Percentiles rank a stretch among this genome's conserved stretches.
Evolutionary conservation across 352 stramenopile genomes (phyloP).

Genomic region (Peronospora belbahrii): DNA sequence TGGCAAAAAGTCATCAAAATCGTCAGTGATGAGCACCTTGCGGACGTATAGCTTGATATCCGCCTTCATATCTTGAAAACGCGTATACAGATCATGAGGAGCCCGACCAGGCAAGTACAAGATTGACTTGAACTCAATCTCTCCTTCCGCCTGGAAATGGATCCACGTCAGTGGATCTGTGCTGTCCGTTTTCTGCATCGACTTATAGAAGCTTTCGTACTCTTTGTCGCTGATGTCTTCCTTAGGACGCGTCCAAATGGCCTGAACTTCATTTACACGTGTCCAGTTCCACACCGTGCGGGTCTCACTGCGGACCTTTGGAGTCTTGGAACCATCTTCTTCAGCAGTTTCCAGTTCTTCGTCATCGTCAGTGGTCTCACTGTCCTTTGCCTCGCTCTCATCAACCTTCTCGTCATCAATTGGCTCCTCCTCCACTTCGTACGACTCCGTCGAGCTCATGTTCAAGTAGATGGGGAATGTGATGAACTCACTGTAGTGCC

Average conservation of each 20-base stretch:
- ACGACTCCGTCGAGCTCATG: slow-evolving; percentile 86
- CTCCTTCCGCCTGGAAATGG: slow-evolving; percentile 99
- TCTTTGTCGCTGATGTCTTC: slow-evolving; percentile 96
- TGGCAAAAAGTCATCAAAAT: slow-evolving; percentile 97
- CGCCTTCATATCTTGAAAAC: slow-evolving; percentile 88
- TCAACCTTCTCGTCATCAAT: slow-evolving; percentile 38
- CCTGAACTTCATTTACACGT: slow-evolving; percentile 94
- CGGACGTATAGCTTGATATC: slow-evolving; percentile 97
- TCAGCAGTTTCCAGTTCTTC: slow-evolving; percentile 80
- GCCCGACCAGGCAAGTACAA: slow-evolving; percentile 93
- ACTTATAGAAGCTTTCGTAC: slow-evolving; percentile 98
- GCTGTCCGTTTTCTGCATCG: slow-evolving; percentile 86
- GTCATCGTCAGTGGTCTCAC: slow-evolving; percentile 32
- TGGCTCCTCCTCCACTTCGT: slow-evolving; percentile 88
- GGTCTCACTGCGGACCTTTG: slow-evolving; percentile 86
- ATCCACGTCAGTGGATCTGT: slow-evolving; percentile 92
- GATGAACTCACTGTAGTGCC: slow-evolving; percentile 99
- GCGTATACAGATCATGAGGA: slow-evolving; percentile 82
- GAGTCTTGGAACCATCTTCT: slow-evolving; percentile 51
- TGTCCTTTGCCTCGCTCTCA: slow-evolving; percentile 49
- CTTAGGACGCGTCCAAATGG: slow-evolving; percentile 96
- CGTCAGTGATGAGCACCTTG: slow-evolving; percentile 98
- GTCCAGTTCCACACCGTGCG: slow-evolving; percentile 94
- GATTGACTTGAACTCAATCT: slow-evolving; percentile 99
- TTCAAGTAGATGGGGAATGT: slow-evolving; percentile 99